Percentiles rank a stretch among this genome's conserved stretches.
Conservation (phyloP, 257 asterid species). For the Solanum bukasovii region DNA sequence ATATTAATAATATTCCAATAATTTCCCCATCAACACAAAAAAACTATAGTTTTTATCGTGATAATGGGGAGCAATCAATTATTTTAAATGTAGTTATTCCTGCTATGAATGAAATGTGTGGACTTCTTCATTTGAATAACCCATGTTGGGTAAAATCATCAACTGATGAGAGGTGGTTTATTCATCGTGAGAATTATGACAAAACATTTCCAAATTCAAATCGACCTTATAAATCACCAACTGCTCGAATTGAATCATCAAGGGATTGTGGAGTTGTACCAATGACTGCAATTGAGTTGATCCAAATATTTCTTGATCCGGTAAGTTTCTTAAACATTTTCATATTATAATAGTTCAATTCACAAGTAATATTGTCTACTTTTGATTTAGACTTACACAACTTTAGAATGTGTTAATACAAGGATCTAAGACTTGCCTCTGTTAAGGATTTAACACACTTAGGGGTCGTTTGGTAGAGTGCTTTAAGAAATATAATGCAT, state of each 20-base stretch:
- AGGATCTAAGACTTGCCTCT: neutral
- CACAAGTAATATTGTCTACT: neutral
- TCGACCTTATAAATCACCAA: slow-evolving; percentile 17
- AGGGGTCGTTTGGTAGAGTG: too few relatives aligned
- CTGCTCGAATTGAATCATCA: slow-evolving; percentile 52
- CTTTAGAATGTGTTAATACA: neutral
- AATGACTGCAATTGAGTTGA: slow-evolving; percentile 32
- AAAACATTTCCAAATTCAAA: slow-evolving; percentile 30
- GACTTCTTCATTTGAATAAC: slow-evolving; percentile 40
- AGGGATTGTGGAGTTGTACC: slow-evolving; percentile 45
- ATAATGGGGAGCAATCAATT: slow-evolving; percentile 19
- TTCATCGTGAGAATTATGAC: slow-evolving; percentile 41
- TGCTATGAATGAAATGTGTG: slow-evolving; percentile 47
- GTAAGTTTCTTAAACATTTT: slow-evolving; percentile 11
- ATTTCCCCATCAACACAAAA: neutral
- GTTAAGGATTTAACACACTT: too few relatives aligned
- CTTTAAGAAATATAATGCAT: too few relatives aligned
- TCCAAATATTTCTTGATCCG: slow-evolving; percentile 46
- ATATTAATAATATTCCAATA: neutral
- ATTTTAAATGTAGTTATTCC: slow-evolving; percentile 23
- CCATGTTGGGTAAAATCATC: slow-evolving; percentile 46
- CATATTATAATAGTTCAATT: neutral
- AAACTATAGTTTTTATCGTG: neutral
- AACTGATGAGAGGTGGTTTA: slow-evolving; percentile 23
- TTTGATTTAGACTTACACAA: neutral